Percentiles rank a stretch among this genome's conserved stretches.
Evolutionary conservation across 805 yeast genomes (phyloP).

Genomic region (Hanseniaspora pseudoguilliermondii): DNA sequence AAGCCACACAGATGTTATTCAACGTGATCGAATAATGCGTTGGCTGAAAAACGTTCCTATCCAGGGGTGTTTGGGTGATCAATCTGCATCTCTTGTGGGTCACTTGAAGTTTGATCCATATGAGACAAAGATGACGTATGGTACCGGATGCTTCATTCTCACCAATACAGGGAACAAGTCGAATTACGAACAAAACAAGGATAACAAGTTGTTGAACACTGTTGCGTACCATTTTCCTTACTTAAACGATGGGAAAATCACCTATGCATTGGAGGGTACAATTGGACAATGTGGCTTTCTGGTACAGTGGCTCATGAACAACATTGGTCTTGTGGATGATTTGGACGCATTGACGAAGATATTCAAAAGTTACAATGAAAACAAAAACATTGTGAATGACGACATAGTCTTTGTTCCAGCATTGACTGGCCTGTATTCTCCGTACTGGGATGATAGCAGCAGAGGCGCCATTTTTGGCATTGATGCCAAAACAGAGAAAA

Average conservation of each 20-base stretch:
- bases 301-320: slow-evolving; percentile 88
- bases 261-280: slow-evolving; percentile 87
- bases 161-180: slow-evolving; percentile 73
- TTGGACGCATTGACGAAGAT: slow-evolving; percentile 80
- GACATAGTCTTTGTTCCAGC: slow-evolving; percentile 84
- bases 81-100: slow-evolving; percentile 85
- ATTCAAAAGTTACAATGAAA: slow-evolving; percentile 75
- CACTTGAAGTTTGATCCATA: slow-evolving; percentile 77
- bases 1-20: slow-evolving; percentile 30
- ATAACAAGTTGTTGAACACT: slow-evolving; percentile 75
- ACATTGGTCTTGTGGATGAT: slow-evolving; percentile 72
- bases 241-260: slow-evolving; percentile 38
- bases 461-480: slow-evolving; percentile 88
- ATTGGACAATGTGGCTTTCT: slow-evolving; percentile 93
- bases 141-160: slow-evolving; percentile 86
- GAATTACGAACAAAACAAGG: slow-evolving; percentile 24
- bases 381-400: slow-evolving; percentile 76
- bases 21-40: background rate
- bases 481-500: slow-evolving; percentile 82
- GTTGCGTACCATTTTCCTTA: slow-evolving; percentile 82
- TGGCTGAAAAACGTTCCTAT: slow-evolving; percentile 47
- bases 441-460: slow-evolving; percentile 89
- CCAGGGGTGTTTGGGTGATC: slow-evolving; percentile 88
- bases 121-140: slow-evolving; percentile 88
- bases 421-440: slow-evolving; percentile 85